phyloP scores from a whole-genome alignment of 768 basidiomycete genomes.

The Kwoniella pini region DNA sequence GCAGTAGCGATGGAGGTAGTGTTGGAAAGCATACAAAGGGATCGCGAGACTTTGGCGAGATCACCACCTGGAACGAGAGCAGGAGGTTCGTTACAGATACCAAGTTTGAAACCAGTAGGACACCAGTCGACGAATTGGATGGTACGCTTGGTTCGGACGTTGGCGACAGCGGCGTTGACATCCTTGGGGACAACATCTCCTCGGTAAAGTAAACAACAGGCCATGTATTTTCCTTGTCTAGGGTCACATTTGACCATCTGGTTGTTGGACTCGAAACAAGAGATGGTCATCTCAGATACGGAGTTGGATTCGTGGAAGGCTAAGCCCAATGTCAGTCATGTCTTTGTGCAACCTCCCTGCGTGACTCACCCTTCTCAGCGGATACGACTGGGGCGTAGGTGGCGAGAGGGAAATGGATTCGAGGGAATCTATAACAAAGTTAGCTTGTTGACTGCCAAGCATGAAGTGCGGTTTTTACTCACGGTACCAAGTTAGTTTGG shows the following conservation, averaged over 20 bases:
- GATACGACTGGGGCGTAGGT: constrained; percentile 94
- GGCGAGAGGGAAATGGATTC: constrained; percentile 97
- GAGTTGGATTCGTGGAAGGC: constrained; percentile 96
- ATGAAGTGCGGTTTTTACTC: constrained; percentile 56
- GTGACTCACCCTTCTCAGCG: constrained; percentile 65
- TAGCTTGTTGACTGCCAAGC: constrained; percentile 6
- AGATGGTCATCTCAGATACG: constrained; percentile 96
- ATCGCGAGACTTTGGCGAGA: constrained; percentile 88
- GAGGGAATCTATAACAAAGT: constrained; percentile 70
- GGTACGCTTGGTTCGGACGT: constrained; percentile 95
- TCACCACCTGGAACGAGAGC: constrained; percentile 91
- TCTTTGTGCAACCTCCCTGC: neutral
- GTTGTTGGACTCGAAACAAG: constrained; percentile 94
- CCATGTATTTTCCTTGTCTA: constrained; percentile 97
- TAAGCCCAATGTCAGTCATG: constrained; percentile 4
- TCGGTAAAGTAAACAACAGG: constrained; percentile 87
- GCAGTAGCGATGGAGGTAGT: constrained; percentile 74
- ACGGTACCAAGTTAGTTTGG: constrained; percentile 98
- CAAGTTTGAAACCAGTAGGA: constrained; percentile 92
- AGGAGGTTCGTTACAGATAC: constrained; percentile 95
- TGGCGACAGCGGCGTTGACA: constrained; percentile 84
- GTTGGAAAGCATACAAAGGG: constrained; percentile 96
- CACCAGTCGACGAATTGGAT: constrained; percentile 97
- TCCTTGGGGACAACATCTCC: constrained; percentile 98
- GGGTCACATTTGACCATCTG: constrained; percentile 98